Conservation (phyloP, 805 yeast genomes). For the Vanderwaltozyma verrucispora region DNA sequence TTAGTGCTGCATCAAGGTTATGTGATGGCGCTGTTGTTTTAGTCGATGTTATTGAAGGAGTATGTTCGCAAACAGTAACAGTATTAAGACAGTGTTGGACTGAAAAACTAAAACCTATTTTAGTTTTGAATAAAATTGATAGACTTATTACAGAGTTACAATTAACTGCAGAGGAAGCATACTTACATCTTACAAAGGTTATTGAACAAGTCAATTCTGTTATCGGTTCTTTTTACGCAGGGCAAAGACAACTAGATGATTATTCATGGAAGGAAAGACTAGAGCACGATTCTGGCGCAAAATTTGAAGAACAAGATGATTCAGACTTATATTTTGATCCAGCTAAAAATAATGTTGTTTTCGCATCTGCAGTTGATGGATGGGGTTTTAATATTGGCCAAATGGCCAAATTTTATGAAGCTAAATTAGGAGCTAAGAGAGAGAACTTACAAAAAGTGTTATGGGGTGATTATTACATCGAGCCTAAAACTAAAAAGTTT, state of each 20-base stretch:
- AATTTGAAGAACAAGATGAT: constrained; percentile 67
- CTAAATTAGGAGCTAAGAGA: constrained; percentile 74
- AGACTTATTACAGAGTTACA: constrained; percentile 74
- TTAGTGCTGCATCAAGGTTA: constrained; percentile 86
- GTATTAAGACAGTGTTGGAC: constrained; percentile 94
- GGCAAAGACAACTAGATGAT: constrained; percentile 87
- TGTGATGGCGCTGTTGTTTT: constrained; percentile 96
- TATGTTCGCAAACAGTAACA: constrained; percentile 92
- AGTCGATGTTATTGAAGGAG: constrained; percentile 97
- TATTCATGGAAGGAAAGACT: constrained; percentile 60
- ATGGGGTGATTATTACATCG: constrained; percentile 92
- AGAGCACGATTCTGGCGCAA: constrained; percentile 36
- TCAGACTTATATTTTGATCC: constrained; percentile 81
- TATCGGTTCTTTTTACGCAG: constrained; percentile 84
- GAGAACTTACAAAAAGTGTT: constrained; percentile 71
- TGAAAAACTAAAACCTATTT: constrained; percentile 76
- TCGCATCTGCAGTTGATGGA: constrained; percentile 88
- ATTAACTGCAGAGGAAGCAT: constrained; percentile 77
- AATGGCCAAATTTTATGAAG: constrained; percentile 77
- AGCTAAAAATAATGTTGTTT: constrained; percentile 76
- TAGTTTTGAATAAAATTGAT: constrained; percentile 88
- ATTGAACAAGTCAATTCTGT: constrained; percentile 94
- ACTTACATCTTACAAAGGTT: constrained; percentile 61
- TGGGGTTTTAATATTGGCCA: constrained; percentile 95
- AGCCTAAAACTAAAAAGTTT: constrained; percentile 81